phyloP scores from a whole-genome alignment of 306 rosid genomes.

The cucumber (Cucumis sativus) region DNA sequence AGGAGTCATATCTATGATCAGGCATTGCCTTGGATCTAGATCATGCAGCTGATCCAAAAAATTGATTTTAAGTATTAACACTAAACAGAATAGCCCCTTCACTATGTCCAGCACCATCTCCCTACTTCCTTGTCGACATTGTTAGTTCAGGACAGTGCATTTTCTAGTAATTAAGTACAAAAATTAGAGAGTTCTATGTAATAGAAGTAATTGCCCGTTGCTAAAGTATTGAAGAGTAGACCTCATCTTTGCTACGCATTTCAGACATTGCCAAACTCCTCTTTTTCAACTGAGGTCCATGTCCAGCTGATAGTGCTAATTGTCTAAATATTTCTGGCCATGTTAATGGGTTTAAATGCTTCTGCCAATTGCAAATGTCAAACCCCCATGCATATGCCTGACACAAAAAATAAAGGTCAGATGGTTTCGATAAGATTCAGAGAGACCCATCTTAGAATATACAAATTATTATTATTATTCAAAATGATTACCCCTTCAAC shows the following conservation, averaged over 20 bases:
- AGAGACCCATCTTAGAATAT: background rate
- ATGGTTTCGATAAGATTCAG: conserved; percentile 6
- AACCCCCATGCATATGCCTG: conserved; percentile 98
- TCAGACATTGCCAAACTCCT: conserved; percentile 54
- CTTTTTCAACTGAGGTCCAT: conserved; percentile 83
- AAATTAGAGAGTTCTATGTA: background rate
- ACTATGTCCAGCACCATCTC: background rate
- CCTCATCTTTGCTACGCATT: conserved; percentile 73
- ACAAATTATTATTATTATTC: background rate
- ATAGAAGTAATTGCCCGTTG: background rate
- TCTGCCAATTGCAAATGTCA: conserved; percentile 95
- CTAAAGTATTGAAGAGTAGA: conserved; percentile 12
- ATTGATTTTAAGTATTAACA: background rate
- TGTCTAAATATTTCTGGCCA: conserved; percentile 97
- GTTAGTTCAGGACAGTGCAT: background rate
- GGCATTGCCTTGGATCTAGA: background rate
- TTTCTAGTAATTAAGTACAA: background rate
- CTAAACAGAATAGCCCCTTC: background rate
- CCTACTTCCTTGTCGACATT: background rate
- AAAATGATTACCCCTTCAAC: conserved; percentile 81
- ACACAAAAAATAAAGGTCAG: conserved; percentile 11
- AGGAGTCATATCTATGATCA: background rate
- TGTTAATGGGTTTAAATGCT: conserved; percentile 76
- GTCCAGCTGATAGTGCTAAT: conserved; percentile 83
- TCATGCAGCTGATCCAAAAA: background rate